These are phyloP conservation scores for Amyloporia xantha DNA, from an alignment of 768 basidiomycete genomes.

Conservation along the genomic window DNA sequence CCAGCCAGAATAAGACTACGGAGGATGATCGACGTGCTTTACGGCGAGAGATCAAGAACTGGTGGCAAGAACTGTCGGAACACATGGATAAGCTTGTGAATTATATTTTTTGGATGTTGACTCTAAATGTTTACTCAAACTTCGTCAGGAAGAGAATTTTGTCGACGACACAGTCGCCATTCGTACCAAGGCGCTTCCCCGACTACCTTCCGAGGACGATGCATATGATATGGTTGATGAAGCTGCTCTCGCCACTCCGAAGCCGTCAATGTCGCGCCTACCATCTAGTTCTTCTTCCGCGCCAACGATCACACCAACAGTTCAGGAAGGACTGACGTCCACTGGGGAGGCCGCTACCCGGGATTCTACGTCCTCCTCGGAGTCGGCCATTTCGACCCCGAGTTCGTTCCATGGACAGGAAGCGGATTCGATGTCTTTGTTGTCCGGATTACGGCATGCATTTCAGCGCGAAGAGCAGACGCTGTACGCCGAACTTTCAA, in stretches of 20 bases:
- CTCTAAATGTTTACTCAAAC: neutral
- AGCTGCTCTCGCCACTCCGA: conserved; percentile 15
- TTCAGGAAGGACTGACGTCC: neutral
- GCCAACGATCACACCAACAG: conserved; percentile 4
- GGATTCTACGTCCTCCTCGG: neutral
- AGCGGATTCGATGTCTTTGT: conserved; percentile 30
- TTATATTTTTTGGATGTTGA: conserved; percentile 4
- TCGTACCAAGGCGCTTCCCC: conserved; percentile 46
- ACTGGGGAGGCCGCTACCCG: neutral
- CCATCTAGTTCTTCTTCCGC: conserved; percentile 18
- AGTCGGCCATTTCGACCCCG: conserved; percentile 10
- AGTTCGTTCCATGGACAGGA: neutral
- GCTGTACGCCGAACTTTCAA: conserved; percentile 48
- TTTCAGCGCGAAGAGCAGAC: conserved; percentile 56
- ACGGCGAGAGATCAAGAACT: conserved; percentile 53
- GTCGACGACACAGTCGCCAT: conserved; percentile 11
- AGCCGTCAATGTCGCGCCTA: conserved; percentile 11
- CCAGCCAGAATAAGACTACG: conserved; percentile 2
- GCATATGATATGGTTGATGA: conserved; percentile 30
- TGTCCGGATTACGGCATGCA: conserved; percentile 44
- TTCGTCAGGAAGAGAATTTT: conserved; percentile 38
- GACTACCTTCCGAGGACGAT: conserved; percentile 52
- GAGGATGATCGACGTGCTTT: conserved; percentile 41
- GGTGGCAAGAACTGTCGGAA: conserved; percentile 62
- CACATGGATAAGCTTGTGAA: conserved; percentile 56